phyloP scores from a whole-genome alignment of 1,284 basidiomycete genomes.

The Abortiporus biennis region DNA sequence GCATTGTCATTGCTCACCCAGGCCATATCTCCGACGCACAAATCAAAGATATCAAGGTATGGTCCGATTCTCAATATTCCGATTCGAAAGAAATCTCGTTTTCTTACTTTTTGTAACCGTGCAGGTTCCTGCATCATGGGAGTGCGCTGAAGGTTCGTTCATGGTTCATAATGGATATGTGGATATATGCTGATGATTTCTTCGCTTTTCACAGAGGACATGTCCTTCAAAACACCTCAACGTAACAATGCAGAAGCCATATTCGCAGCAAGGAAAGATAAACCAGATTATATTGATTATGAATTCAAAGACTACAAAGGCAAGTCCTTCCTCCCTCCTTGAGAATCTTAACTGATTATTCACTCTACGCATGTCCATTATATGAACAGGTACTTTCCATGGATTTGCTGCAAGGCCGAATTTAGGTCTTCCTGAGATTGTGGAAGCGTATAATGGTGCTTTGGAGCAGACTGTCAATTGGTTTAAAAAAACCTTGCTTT shows the following conservation, averaged over 20 bases:
- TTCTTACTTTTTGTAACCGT: too few species aligned
- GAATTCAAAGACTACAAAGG: conserved; percentile 55
- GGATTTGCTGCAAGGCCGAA: conserved; percentile 43
- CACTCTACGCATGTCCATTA: neutral
- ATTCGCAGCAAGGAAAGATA: conserved; percentile 37
- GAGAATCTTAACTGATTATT: neutral
- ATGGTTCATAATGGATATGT: too few species aligned
- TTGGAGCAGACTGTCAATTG: conserved; percentile 29
- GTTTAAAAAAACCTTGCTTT: conserved; percentile 29
- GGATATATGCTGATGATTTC: too few species aligned
- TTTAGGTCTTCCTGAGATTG: conserved; percentile 30
- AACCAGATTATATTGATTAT: conserved; percentile 38
- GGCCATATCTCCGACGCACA: conserved; percentile 31
- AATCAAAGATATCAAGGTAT: conserved; percentile 39
- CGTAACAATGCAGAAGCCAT: conserved; percentile 37
- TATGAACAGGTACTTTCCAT: conserved; percentile 39
- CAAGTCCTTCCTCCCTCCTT: conserved; percentile 17
- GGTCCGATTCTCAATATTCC: neutral
- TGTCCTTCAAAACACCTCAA: conserved; percentile 32
- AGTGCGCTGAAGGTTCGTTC: conserved; percentile 49
- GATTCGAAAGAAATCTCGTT: too few species aligned
- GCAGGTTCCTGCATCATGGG: conserved; percentile 45
- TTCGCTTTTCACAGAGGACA: conserved; percentile 38
- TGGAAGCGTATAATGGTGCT: conserved; percentile 35
- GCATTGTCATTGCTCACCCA: conserved; percentile 55